A percentile compares a stretch with the other conserved stretches of the same genome.
These are phyloP conservation scores for Cokeromyces recurvatus DNA, from an alignment of 371 early-diverging fungal species.

Conservation along the genomic window DNA sequence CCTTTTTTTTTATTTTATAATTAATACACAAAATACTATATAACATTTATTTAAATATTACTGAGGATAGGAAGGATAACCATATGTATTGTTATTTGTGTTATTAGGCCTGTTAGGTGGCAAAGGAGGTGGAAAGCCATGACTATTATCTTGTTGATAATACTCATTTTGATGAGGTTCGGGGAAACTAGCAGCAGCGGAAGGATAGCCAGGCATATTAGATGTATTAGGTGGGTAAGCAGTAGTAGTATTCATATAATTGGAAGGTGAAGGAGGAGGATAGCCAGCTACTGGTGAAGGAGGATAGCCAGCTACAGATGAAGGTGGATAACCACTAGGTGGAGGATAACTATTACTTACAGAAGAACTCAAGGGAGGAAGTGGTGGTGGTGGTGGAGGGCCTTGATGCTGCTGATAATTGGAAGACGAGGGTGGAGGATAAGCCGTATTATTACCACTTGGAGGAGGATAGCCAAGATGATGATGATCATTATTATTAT, in stretches of 20 bases:
- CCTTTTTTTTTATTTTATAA: no score
- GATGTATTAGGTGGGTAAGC: no score
- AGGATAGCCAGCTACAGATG: not conserved
- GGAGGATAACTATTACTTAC: constrained; percentile 4
- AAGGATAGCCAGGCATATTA: constrained; percentile 1
- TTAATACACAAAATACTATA: no score
- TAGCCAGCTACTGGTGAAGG: constrained; percentile 2
- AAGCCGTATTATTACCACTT: no score
- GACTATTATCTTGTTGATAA: constrained; percentile 1
- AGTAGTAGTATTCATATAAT: not conserved
- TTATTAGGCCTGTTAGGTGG: constrained; percentile 3
- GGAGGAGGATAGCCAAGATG: constrained; percentile 3
- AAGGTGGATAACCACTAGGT: constrained; percentile 8
- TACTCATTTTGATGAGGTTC: not conserved
- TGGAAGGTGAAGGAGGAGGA: constrained; percentile 11
- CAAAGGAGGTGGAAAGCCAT: constrained; percentile 6
- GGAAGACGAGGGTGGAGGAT: constrained; percentile 7
- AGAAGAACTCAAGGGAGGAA: not conserved
- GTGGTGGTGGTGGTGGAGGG: no score
- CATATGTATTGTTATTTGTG: constrained; percentile 7
- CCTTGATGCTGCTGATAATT: not conserved
- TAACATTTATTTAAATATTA: not conserved
- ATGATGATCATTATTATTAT: constrained; percentile 3
- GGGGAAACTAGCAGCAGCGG: not conserved
- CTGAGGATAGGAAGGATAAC: constrained; percentile 19